Evolutionary conservation across 441 rosid genomes (phyloP).

Genomic region (Breynia disticha): DNA sequence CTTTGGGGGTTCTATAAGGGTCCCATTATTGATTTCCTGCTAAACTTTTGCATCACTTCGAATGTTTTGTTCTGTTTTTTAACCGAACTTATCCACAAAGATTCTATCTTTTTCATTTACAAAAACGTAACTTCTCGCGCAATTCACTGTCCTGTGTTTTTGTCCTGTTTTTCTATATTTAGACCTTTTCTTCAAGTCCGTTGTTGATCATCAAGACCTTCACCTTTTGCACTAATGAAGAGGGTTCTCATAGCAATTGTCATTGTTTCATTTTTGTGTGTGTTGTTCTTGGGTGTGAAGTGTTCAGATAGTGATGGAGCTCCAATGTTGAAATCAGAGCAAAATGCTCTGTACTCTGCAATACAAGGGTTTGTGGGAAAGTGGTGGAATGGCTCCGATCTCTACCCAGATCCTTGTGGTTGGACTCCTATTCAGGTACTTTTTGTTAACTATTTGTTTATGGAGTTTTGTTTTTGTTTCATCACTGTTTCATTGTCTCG

Average conservation of each 20-base stretch:
- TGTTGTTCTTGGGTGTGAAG: conserved; percentile 27
- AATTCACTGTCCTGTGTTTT: background rate
- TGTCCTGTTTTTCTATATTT: background rate
- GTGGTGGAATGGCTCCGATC: conserved; percentile 86
- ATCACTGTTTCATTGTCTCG: conserved; percentile 18
- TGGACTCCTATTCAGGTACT: conserved; percentile 96
- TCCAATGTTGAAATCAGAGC: conserved; percentile 73
- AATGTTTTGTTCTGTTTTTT: no score
- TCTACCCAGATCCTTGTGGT: conserved; percentile 95
- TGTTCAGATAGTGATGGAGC: conserved; percentile 36
- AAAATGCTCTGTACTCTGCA: conserved; percentile 56
- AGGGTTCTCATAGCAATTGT: conserved; percentile 10
- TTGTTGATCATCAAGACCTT: conserved; percentile 1
- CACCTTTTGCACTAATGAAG: conserved; percentile 11
- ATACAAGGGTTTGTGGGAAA: conserved; percentile 81
- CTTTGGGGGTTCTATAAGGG: background rate
- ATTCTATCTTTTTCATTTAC: no score
- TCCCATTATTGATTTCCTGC: no score
- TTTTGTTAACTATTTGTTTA: background rate
- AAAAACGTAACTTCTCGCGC: no score
- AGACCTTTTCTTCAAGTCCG: conserved; percentile 3
- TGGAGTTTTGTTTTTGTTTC: background rate
- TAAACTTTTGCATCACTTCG: no score
- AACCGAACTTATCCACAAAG: no score
- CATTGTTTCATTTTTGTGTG: conserved; percentile 23